A percentile compares a stretch with the other conserved stretches of the same genome.
Conservation (phyloP, 768 basidiomycete genomes). For the Gautieria morchelliformis region DNA sequence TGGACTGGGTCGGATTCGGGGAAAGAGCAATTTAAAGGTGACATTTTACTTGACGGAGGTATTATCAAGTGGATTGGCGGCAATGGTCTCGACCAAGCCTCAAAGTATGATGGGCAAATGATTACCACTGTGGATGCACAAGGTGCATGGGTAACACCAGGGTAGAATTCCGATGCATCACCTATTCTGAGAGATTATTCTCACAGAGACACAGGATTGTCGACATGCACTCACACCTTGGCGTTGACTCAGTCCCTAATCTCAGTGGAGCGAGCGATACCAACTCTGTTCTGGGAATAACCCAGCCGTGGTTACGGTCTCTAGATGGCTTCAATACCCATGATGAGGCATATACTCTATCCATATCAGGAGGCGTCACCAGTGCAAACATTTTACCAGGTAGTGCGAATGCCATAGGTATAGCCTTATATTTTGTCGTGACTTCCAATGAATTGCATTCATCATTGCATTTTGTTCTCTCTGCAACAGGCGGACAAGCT, state of each 20-base stretch:
- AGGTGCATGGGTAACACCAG: conserved; percentile 64
- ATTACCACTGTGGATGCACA: conserved; percentile 41
- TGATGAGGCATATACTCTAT: conserved; percentile 58
- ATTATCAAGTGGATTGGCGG: conserved; percentile 48
- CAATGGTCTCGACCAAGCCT: conserved; percentile 18
- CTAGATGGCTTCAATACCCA: conserved; percentile 77
- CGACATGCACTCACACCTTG: conserved; percentile 62
- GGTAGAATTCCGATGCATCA: conserved; percentile 12
- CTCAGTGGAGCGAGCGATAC: conserved; percentile 42
- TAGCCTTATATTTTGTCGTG: conserved; percentile 11
- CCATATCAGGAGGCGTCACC: conserved; percentile 75
- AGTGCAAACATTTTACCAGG: conserved; percentile 71
- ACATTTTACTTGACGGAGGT: conserved; percentile 55
- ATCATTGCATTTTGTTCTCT: background rate
- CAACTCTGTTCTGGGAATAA: conserved; percentile 40
- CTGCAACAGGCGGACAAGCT: conserved; percentile 56
- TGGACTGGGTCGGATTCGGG: conserved; percentile 69
- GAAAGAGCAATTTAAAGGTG: conserved; percentile 48
- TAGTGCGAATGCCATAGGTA: conserved; percentile 55
- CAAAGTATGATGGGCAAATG: conserved; percentile 12
- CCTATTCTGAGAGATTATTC: no score
- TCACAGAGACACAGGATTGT: conserved; percentile 29
- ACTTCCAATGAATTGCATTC: conserved; percentile 26
- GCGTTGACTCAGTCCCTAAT: conserved; percentile 39
- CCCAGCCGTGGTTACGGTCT: conserved; percentile 38